These are phyloP conservation scores for Hanseniaspora nectarophila DNA, from an alignment of 805 yeast genomes.

Conservation along the genomic window DNA sequence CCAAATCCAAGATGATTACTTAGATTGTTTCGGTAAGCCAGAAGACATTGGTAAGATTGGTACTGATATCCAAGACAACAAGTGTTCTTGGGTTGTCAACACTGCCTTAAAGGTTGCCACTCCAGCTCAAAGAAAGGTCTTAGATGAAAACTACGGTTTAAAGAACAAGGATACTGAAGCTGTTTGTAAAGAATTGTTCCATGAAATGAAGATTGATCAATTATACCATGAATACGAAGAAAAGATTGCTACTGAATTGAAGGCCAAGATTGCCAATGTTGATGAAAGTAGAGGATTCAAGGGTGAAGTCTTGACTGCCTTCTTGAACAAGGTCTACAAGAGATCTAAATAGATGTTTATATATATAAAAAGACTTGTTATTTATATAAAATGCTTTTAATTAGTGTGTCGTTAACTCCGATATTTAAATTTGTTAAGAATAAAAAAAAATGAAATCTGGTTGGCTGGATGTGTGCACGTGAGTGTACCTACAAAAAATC, in stretches of 20 bases:
- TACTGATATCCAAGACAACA: conserved; percentile 95
- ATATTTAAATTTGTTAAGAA: too few relatives aligned
- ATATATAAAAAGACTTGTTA: background rate
- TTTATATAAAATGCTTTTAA: background rate
- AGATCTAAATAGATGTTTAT: conserved; percentile 54
- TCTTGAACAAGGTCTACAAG: conserved; percentile 85
- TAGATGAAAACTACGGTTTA: conserved; percentile 84
- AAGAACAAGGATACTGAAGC: conserved; percentile 61
- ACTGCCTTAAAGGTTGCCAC: conserved; percentile 71
- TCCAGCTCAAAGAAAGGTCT: conserved; percentile 66
- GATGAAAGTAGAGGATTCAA: conserved; percentile 94
- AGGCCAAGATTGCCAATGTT: conserved; percentile 48
- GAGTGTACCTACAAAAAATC: background rate
- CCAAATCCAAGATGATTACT: conserved; percentile 95
- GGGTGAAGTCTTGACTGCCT: conserved; percentile 68
- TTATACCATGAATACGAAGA: conserved; percentile 78
- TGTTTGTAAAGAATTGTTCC: conserved; percentile 59
- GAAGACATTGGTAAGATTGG: conserved; percentile 97
- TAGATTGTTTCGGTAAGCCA: conserved; percentile 95
- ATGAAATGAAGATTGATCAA: conserved; percentile 57
- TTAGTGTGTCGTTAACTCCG: too few relatives aligned
- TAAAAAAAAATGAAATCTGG: background rate
- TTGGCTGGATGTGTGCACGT: background rate
- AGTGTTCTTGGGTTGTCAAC: conserved; percentile 95
- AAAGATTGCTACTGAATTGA: conserved; percentile 50